Base-by-base conservation (phyloP, 495 filamentous ascomycete genomes). In the Penicillium steckii region DNA sequence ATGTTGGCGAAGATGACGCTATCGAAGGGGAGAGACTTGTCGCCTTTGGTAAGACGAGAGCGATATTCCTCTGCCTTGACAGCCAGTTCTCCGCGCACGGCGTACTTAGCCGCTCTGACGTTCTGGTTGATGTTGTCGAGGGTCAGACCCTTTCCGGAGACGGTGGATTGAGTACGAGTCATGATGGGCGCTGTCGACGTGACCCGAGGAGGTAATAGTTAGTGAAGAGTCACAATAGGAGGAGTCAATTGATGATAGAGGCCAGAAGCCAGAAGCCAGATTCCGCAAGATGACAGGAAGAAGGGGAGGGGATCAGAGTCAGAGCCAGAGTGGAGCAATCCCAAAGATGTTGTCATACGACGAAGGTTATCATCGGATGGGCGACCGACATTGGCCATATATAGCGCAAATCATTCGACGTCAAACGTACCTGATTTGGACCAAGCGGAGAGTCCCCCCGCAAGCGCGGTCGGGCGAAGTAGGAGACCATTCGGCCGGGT, bases 1-100 rank as follows among this genome's bases (percentile, higher is more conserved):
- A 98, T 98, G 71, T 98, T 98, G 70, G 94, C 94, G 47, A 88
- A 90, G 71, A 98, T 93, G 62, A 98, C 85, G 53, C 88, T 79
- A 56, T 89, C 79, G 67, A 98, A 98, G 22, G 94, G 94, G 37
- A 97, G 79, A 50, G 73, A 67, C 57, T 82, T 78, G 62, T 83
- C 80, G 43, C 76, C 80, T 49, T 80, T 74, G 27, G 61, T 62
- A 48, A 98, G 78, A 41, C 78, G 73, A 48, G 87, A 84, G 41
- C 91, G 85, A 73, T 95, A 95, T 69, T 86, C 80, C 75, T 98
- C 94, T 0, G 92, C 90, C 68, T 86, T 88, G 54, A 89, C 85
- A 46, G 94, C 93, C 52, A 98, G 82, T 68, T 96, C 94, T 63
- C 94, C 94, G 59, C 95, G 90, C 46, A 98, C 94, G 57, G 95